Evolutionary conservation across 2,329 filamentous ascomycete genomes (phyloP), one percentile per base, ranked within the genome.

Genomic region (Ophiostoma quercus): DNA sequence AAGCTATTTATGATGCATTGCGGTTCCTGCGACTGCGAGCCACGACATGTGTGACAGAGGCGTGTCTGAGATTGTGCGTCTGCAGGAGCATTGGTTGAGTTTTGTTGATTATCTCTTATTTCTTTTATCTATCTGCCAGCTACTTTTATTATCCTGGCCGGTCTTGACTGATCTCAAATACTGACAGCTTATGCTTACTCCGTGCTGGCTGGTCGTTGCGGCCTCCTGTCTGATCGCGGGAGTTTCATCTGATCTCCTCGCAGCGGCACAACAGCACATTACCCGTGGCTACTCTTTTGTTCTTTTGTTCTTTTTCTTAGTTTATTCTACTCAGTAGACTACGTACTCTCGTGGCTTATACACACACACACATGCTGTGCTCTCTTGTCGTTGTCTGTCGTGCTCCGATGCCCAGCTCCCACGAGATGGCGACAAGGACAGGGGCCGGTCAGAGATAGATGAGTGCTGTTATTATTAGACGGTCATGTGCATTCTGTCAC

Each of bases 171-270:
- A 8, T n/a, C 43, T 19, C 4, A 47, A n/a, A 51, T n/a, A 51
- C 16, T 51, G 43, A 51, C 6, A 4, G 7, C 29, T 60, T 34
- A 14, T 62, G 11, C 29, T 34, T 43, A 66, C n/a, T 19, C 22
- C 34, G n/a, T 22, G 51, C 22, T 29, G 51, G 51, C 51, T 41
- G 8, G 39, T 14, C 43, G 7, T 7, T n/a, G 43, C 16, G 14
- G 51, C 51, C 51, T 54, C 51, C 51, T 54, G 51, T 54, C 51
- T 57, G 51, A 57, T 25, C 51, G n/a, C 51, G 22, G n/a, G 14
- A 32, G 57, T 62, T 62, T 62, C 57, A 32, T 62, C 57, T 32
- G 57, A 62, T 62, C 57, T 62, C 51, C 25, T 22, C 25, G 51
- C 22, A 11, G n/a, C 22, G 51, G 51, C 51, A 25, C 12, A 25